A percentile compares a stretch with the other conserved stretches of the same genome.
Conservation (phyloP, 805 yeast genomes). For the Wickerhamomyces canadensis region DNA sequence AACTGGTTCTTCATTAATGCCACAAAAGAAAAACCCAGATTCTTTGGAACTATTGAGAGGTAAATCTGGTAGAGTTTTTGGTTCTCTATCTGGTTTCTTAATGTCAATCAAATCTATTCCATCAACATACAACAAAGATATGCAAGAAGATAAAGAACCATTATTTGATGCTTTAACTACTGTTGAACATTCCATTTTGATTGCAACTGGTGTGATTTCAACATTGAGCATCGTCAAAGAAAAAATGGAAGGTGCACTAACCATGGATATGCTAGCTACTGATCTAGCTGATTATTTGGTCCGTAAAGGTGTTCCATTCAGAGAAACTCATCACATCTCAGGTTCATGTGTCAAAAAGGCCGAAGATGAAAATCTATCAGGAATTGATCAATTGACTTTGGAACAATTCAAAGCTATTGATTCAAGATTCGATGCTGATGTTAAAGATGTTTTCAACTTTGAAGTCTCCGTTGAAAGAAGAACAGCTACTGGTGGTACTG, state of each 20-base stretch:
- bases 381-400: conserved; percentile 78
- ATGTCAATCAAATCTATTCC: conserved; percentile 98
- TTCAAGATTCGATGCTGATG: conserved; percentile 73
- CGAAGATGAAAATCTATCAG: conserved; percentile 69
- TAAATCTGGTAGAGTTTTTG: conserved; percentile 95
- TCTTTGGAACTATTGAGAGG: conserved; percentile 93
- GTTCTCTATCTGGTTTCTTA: conserved; percentile 90
- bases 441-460: conserved; percentile 80
- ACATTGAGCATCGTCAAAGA: conserved; percentile 70
- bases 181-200: conserved; percentile 87
- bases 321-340: conserved; percentile 98
- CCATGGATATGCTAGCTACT: conserved; percentile 99
- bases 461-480: conserved; percentile 96
- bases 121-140: conserved; percentile 94
- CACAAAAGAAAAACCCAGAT: conserved; percentile 98
- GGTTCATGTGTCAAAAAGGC: conserved; percentile 95
- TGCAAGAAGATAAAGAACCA: conserved; percentile 99
- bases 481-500: conserved; percentile 95
- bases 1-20: conserved; percentile 97
- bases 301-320: conserved; percentile 96
- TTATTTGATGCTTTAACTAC: conserved; percentile 85
- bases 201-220: conserved; percentile 94
- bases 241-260: conserved; percentile 80
- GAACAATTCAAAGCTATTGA: conserved; percentile 81
- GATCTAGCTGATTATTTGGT: conserved; percentile 97